Base-by-base conservation (phyloP, 768 basidiomycete species). In the Podaxis sp. region DNA sequence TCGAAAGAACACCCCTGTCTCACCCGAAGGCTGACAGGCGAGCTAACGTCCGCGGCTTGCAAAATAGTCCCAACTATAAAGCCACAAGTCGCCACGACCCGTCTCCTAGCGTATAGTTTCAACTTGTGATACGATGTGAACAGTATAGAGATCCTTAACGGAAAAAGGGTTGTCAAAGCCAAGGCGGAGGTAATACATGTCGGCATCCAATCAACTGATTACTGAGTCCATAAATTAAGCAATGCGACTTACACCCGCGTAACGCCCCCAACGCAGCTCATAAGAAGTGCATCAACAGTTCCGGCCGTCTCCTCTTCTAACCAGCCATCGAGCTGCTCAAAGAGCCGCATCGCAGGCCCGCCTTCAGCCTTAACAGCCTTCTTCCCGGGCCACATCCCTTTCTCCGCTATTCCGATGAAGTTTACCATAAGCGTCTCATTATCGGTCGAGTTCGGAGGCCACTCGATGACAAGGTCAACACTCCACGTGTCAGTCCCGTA, bases 301-400 rank as follows among this genome's bases (percentile, higher is more conserved):
- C 85, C 88, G 0, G 77, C 80, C 8, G 80, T 89, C 68, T 80
- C 81, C 68, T 78, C 77, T 27, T 87, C 84, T 41, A 96, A 75
- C 90, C 93, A 94, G 6, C 63, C 72, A 72, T 96, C 93, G 37
- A 97, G 77, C 55, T 80, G 75, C 66, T 88, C 82, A 67, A 98
- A 93, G 59, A 96, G 70, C 63, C 72, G 72, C 86, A 96, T 91
- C 29, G 89, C 84, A 70, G 71, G 79, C 73, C 75, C 83, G 75
- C 74, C 79, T 72, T 72, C 72, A 73, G 75, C 86, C 73, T 77
- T 79, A 24, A 79, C 72, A 6, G 75, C 71, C 69, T 78, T 77
- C 73, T 87, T 91, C 2, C 78, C 93, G 0, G 93, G 92, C 90
- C 90, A 95, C 83, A 94, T 90, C 46, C 85, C 87, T 63, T 83